phyloP scores from a whole-genome alignment of 2,329 filamentous ascomycete genomes.

The Thelonectria olida region DNA sequence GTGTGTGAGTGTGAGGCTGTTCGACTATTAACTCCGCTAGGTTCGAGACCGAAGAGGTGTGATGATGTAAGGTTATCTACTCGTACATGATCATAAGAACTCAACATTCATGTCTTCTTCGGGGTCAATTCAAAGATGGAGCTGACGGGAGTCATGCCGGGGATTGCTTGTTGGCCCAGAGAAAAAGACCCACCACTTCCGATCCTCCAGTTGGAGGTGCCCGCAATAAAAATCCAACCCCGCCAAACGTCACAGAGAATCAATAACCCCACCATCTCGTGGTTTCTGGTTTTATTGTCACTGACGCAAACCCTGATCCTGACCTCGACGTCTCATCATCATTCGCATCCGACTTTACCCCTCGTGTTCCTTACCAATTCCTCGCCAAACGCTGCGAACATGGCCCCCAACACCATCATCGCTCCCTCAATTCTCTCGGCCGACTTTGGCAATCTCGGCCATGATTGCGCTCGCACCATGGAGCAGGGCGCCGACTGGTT shows the following conservation, averaged over 20 bases:
- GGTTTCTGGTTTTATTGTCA: slow-evolving; percentile 17
- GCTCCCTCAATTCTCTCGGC: slow-evolving; percentile 98
- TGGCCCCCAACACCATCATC: slow-evolving; percentile 93
- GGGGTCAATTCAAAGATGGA: neutral
- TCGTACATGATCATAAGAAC: no score
- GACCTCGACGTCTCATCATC: slow-evolving; percentile 26
- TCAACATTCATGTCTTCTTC: no score
- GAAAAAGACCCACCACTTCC: slow-evolving; percentile 2
- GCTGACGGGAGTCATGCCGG: slow-evolving; percentile 13
- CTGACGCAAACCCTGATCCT: slow-evolving; percentile 23
- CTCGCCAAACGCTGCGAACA: slow-evolving; percentile 51
- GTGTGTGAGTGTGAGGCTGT: no score
- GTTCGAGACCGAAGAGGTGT: no score
- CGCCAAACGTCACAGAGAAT: slow-evolving; percentile 35
- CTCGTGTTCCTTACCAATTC: neutral
- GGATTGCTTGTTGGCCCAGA: neutral
- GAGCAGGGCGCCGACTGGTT: slow-evolving; percentile 89
- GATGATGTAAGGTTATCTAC: no score
- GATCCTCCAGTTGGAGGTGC: no score
- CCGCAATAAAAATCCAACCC: slow-evolving; percentile 27
- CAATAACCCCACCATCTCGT: slow-evolving; percentile 27
- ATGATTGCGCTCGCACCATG: slow-evolving; percentile 88
- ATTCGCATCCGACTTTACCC: slow-evolving; percentile 6
- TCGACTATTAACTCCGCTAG: no score
- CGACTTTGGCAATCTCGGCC: slow-evolving; percentile 89